Conservation (phyloP, 2,329 filamentous ascomycete species). For the Colletotrichum lindemuthianum region DNA sequence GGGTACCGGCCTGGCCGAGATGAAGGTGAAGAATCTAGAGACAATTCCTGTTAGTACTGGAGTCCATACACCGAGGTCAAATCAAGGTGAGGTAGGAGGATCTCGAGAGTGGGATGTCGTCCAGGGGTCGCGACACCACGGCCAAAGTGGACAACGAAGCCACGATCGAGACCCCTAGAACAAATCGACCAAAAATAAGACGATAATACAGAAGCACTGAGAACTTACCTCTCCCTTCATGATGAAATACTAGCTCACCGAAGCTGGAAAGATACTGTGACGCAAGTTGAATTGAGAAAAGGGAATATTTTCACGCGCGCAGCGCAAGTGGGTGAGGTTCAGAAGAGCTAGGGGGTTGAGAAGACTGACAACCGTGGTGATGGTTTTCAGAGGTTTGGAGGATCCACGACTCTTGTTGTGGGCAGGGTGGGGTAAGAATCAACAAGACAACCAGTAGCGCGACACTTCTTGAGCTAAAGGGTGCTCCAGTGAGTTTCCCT, state of each 20-base stretch:
- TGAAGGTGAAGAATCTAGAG: conserved; percentile 70
- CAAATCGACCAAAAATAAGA: conserved; percentile 19
- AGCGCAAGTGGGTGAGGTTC: conserved; percentile 43
- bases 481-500: conserved; percentile 3
- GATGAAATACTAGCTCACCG: conserved; percentile 43
- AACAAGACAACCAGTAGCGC: conserved; percentile 35
- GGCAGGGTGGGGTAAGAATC: conserved; percentile 42
- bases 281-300: conserved; percentile 36
- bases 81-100: conserved; percentile 6
- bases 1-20: conserved; percentile 75
- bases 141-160: conserved; percentile 23
- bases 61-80: conserved; percentile 7
- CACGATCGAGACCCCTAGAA: conserved; percentile 17
- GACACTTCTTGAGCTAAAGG: conserved; percentile 31
- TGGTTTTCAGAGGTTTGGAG: conserved; percentile 47
- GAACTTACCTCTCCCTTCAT: conserved; percentile 68
- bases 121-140: conserved; percentile 21
- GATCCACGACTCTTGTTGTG: conserved; percentile 38
- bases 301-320: conserved; percentile 46
- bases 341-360: conserved; percentile 42
- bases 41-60: conserved; percentile 15
- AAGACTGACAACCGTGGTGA: conserved; percentile 40
- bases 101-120: conserved; percentile 6
- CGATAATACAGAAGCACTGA: not conserved
- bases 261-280: conserved; percentile 38